Base-by-base conservation (phyloP, 2,329 filamentous ascomycete genomes). In the Ceratocystis albifundus region DNA sequence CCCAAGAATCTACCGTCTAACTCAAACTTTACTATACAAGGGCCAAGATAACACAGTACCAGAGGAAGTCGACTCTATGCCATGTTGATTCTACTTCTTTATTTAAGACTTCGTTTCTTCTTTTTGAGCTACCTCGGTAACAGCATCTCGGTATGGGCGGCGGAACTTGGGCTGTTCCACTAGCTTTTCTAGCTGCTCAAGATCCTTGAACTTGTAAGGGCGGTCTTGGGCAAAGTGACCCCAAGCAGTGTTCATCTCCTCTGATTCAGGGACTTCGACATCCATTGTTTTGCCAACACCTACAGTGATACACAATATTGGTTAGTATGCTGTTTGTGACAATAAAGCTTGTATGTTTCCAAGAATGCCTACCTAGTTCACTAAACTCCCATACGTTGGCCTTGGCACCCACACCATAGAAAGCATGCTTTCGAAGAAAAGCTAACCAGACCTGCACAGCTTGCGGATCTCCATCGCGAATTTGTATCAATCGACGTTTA, bases 321-420 rank as follows among this genome's bases (percentile, higher is more conserved):
- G 36, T 64, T 53, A 67, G 44, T 30, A 64, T 45, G 20, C 36
- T 22, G 15, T 2, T 46, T 36, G 8, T 17, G 25, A n/a, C 28
- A 64, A 53, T 36, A 5, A 8, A 41, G 1, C 22, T 15, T 5
- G 28, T 25, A 59, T 20, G 25, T 53, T n/a, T 20, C 45, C 20
- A 30, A 36, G 20, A n/a, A 20, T 25, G 62, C 57, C 32, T 66
- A 68, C 88, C 87, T 68, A 92, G 74, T 67, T 83, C 82, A 72
- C 88, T 85, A 76, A 90, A 92, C 74, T 96, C 90, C 86, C 89
- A 99, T 62, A 97, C 83, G 74, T 99, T 96, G 65, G 94, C 94
- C 82, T 99, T 99, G 91, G 99, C 95, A 72, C 94, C 94, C 50
- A 97, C 87, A n/a, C 94, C 94, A 71, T 95, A 89, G 74, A 94